A percentile compares a stretch with the other conserved stretches of the same genome.
phyloP scores from a whole-genome alignment of 768 basidiomycete genomes.

The Leccinum longicurvipes region DNA sequence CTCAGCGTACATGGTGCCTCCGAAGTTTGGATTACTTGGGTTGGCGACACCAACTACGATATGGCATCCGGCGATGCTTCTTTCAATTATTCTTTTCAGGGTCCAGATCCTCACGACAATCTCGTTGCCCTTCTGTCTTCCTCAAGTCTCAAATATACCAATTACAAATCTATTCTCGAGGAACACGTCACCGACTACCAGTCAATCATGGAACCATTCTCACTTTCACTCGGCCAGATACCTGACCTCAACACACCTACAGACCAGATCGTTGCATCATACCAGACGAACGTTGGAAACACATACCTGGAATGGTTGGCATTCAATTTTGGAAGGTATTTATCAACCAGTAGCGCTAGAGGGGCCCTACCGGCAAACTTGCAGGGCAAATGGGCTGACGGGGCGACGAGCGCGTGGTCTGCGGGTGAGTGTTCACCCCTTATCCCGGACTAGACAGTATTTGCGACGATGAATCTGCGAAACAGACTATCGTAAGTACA shows the following conservation, averaged over 20 bases:
- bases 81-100: conserved; percentile 59
- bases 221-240: conserved; percentile 56
- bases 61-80: conserved; percentile 57
- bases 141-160: conserved; percentile 14
- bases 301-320: conserved; percentile 69
- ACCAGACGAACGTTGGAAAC: conserved; percentile 53
- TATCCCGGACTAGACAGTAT: neutral
- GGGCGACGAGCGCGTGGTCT: conserved; percentile 53
- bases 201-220: conserved; percentile 44
- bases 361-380: conserved; percentile 67
- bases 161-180: conserved; percentile 40
- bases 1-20: conserved; percentile 44
- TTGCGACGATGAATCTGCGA: neutral
- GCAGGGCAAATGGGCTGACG: conserved; percentile 71
- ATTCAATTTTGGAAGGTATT: conserved; percentile 71
- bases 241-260: conserved; percentile 54
- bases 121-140: conserved; percentile 40
- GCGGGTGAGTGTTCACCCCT: conserved; percentile 42
- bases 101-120: conserved; percentile 53
- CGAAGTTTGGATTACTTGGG: conserved; percentile 68
- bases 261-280: conserved; percentile 51
- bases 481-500: conserved; percentile 45
- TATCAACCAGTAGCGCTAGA: conserved; percentile 59
- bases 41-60: conserved; percentile 69
- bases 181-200: conserved; percentile 53